Evolutionary conservation across 2,329 filamentous ascomycete genomes (phyloP).

Genomic region (Claviceps spartinae): DNA sequence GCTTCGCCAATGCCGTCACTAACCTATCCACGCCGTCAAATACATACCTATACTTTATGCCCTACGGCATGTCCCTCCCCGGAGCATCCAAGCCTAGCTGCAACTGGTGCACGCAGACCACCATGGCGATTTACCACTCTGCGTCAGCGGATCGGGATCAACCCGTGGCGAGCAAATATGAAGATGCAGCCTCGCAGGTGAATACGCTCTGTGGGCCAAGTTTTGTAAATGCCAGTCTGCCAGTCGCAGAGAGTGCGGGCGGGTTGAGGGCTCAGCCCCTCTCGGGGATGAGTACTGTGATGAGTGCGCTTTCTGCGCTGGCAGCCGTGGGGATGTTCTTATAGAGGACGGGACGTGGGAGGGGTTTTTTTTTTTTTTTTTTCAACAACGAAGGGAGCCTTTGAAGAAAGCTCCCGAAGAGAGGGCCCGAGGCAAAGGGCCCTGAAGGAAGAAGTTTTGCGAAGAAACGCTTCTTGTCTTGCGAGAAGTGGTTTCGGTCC

Average conservation of each 20-base stretch:
- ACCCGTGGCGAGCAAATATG: slow-evolving; percentile 56
- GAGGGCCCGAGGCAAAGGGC: too few species aligned
- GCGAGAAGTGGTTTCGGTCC: too few species aligned
- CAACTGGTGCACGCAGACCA: slow-evolving; percentile 59
- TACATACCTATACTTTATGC: slow-evolving; percentile 73
- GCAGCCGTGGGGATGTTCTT: slow-evolving; percentile 6
- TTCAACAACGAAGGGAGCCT: too few species aligned
- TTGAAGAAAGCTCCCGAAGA: too few species aligned
- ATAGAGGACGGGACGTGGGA: too few species aligned
- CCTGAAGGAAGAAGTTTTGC: too few species aligned
- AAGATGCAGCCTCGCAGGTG: slow-evolving; percentile 55
- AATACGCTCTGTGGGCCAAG: slow-evolving; percentile 48
- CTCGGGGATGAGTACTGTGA: slow-evolving; percentile 5
- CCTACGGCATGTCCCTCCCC: slow-evolving; percentile 61
- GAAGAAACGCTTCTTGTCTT: too few species aligned
- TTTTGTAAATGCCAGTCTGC: slow-evolving; percentile 45
- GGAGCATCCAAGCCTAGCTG: slow-evolving; percentile 58
- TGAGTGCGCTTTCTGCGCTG: slow-evolving; percentile 7
- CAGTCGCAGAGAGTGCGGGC: slow-evolving; percentile 17
- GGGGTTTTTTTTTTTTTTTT: too few species aligned
- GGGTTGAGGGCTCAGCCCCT: slow-evolving; percentile 6
- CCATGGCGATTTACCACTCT: slow-evolving; percentile 67
- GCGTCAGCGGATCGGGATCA: slow-evolving; percentile 53
- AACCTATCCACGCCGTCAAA: slow-evolving; percentile 58
- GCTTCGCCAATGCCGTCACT: slow-evolving; percentile 72